phyloP scores from a whole-genome alignment of 1,284 basidiomycete genomes.

The Pseudozyma hubeiensis region DNA sequence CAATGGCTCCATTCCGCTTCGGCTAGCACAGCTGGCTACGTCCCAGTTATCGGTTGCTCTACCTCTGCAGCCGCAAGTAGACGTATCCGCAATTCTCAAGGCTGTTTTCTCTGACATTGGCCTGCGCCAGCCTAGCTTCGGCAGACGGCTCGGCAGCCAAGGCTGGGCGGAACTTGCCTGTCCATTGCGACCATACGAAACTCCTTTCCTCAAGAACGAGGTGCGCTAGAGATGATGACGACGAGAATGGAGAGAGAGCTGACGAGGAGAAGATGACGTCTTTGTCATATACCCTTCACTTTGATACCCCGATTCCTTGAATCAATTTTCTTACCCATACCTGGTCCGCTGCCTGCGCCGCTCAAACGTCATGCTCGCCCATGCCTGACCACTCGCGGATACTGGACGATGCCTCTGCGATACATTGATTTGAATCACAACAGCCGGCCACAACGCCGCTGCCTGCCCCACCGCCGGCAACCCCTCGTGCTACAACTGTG shows the following conservation, averaged over 20 bases:
- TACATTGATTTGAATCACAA: constrained; percentile 5
- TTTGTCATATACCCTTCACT: constrained; percentile 48
- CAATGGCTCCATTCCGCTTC: neutral
- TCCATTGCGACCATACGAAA: neutral
- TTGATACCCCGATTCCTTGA: constrained; percentile 46
- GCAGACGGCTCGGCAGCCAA: neutral
- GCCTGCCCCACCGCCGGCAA: constrained; percentile 63
- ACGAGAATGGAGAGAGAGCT: constrained; percentile 47
- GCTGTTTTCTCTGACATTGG: neutral
- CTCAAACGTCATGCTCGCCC: constrained; percentile 2
- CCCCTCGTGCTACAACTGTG: constrained; percentile 65
- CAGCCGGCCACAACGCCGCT: constrained; percentile 65
- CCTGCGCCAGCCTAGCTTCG: neutral
- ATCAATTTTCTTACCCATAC: constrained; percentile 7
- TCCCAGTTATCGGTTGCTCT: too few species aligned
- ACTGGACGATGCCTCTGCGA: neutral
- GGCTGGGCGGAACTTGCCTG: neutral
- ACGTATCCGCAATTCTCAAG: too few species aligned
- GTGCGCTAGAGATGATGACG: constrained; percentile 27
- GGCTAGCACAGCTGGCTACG: neutral
- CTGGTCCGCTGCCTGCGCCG: neutral
- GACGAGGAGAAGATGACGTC: constrained; percentile 53
- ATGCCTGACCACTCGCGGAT: constrained; percentile 8
- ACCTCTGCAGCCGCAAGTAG: neutral
- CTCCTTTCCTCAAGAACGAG: constrained; percentile 11